Evolutionary conservation across 306 rosid species (phyloP).

Genomic region (Ammopiptanthus mongolicus): DNA sequence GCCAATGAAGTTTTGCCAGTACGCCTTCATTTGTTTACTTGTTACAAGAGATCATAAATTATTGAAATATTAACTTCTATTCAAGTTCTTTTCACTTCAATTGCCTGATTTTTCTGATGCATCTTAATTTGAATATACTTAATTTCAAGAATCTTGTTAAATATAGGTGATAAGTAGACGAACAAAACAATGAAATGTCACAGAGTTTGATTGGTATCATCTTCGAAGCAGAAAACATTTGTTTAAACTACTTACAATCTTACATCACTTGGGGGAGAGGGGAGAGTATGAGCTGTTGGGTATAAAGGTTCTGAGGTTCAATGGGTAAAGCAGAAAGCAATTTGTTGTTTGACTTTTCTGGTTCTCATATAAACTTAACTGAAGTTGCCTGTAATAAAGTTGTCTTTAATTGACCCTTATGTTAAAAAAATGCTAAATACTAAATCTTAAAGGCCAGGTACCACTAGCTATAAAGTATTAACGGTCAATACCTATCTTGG

Average conservation of each 20-base stretch:
- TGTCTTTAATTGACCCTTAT: background rate
- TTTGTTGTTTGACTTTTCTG: background rate
- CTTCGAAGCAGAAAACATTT: background rate
- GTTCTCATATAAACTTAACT: background rate
- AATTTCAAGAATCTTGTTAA: constrained; percentile 2
- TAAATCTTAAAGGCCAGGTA: background rate
- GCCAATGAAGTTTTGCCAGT: constrained; percentile 94
- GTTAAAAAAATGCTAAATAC: background rate
- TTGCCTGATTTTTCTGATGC: background rate
- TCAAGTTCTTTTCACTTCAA: constrained; percentile 8
- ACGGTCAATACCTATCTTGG: background rate
- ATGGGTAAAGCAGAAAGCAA: background rate
- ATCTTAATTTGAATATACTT: background rate
- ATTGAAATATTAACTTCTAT: constrained; percentile 10
- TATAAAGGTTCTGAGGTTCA: background rate
- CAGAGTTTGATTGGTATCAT: background rate
- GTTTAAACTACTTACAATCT: background rate
- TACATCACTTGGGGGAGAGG: background rate
- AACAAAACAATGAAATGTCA: background rate
- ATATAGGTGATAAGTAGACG: background rate
- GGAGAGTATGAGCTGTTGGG: background rate
- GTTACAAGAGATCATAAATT: background rate
- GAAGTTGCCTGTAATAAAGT: background rate
- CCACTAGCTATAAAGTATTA: background rate
- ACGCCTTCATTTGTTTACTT: constrained; percentile 31